Conservation (phyloP, 768 basidiomycete genomes). For the Phylloporus scabripes region DNA sequence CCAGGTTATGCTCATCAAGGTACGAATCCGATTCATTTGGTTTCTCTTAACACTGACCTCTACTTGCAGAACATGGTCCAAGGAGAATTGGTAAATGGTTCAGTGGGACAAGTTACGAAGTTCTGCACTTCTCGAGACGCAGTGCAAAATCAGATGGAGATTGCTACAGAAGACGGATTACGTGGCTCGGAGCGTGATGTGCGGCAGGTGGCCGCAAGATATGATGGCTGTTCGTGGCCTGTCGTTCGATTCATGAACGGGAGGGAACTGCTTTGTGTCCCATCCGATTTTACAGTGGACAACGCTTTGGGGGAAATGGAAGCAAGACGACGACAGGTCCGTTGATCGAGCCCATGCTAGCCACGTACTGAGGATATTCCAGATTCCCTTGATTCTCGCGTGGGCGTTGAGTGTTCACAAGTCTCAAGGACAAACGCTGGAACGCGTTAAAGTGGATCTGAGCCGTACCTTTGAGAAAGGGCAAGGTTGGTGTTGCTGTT, state of each 20-base stretch:
- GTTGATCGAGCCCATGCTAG: conserved; percentile 1
- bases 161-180: conserved; percentile 34
- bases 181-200: conserved; percentile 27
- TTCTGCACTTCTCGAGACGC: conserved; percentile 46
- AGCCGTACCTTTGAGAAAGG: conserved; percentile 73
- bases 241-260: conserved; percentile 55
- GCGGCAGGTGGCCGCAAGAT: conserved; percentile 9
- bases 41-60: background rate
- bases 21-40: conserved; percentile 14
- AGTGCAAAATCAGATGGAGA: conserved; percentile 29
- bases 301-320: conserved; percentile 55
- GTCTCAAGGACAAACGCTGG: conserved; percentile 84
- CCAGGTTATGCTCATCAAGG: conserved; percentile 84
- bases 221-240: conserved; percentile 45
- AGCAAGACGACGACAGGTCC: conserved; percentile 55
- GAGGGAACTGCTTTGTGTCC: conserved; percentile 41
- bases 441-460: conserved; percentile 78
- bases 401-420: conserved; percentile 91
- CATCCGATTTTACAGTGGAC: conserved; percentile 57
- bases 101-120: conserved; percentile 49
- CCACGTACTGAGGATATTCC: conserved; percentile 16
- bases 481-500: conserved; percentile 45
- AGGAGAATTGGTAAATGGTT: conserved; percentile 67
- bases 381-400: conserved; percentile 64
- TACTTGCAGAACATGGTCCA: conserved; percentile 55